phyloP scores from a whole-genome alignment of 2,329 filamentous ascomycete species.

The Fusarium napiforme region DNA sequence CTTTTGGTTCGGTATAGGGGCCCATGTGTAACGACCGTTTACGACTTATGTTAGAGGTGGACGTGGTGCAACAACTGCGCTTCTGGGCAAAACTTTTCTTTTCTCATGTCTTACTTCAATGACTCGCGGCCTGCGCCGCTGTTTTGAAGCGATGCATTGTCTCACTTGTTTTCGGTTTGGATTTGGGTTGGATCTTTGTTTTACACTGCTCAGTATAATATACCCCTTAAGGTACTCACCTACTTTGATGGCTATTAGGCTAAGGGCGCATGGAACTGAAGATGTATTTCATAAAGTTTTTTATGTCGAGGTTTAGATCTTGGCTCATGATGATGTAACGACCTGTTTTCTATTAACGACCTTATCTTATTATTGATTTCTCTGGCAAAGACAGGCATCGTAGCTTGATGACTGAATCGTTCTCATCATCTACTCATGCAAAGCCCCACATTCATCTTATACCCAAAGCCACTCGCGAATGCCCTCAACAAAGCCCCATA shows the following conservation, averaged over 20 bases:
- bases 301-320: conserved; percentile 27
- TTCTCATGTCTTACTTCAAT: conserved; percentile 19
- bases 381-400: neutral
- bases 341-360: conserved; percentile 11
- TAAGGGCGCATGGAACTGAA: conserved; percentile 17
- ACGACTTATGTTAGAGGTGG: conserved; percentile 40
- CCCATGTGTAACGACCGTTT: conserved; percentile 37
- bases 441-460: conserved; percentile 12
- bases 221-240: conserved; percentile 31
- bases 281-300: conserved; percentile 24
- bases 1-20: conserved; percentile 1
- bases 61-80: conserved; percentile 28
- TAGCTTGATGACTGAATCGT: neutral
- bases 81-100: conserved; percentile 26
- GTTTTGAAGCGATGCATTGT: conserved; percentile 7
- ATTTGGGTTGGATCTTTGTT: conserved; percentile 7
- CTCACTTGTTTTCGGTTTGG: neutral
- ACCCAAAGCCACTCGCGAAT: neutral
- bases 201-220: conserved; percentile 30
- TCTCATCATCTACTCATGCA: neutral
- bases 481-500: neutral
- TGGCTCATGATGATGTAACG: conserved; percentile 38
- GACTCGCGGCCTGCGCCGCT: neutral
- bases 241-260: conserved; percentile 22
- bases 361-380: neutral